These are phyloP conservation scores for Neurospora sp. DNA, from an alignment of 495 filamentous ascomycete genomes.

Conservation along the genomic window DNA sequence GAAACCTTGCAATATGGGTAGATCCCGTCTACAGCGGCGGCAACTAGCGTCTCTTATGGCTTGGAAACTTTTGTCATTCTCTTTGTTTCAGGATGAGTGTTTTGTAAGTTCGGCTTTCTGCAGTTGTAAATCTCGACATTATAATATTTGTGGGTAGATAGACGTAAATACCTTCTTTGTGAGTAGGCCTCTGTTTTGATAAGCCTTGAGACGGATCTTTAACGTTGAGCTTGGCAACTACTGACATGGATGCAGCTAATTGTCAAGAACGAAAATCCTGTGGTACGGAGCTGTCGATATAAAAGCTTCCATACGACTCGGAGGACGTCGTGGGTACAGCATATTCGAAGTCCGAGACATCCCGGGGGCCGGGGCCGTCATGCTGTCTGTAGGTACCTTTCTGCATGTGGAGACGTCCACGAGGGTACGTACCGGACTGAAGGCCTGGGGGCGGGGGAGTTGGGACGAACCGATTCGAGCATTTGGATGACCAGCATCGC, in stretches of 20 bases:
- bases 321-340: not conserved
- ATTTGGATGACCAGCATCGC: not conserved
- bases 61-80: not conserved
- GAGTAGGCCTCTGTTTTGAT: not conserved
- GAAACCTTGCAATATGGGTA: not conserved
- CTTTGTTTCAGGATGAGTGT: not conserved
- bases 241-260: not conserved
- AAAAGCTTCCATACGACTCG: not conserved
- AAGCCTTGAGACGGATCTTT: not conserved
- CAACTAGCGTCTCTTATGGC: not conserved
- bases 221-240: not conserved
- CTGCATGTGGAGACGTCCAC: not conserved
- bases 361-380: not conserved
- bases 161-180: not conserved
- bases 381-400: not conserved
- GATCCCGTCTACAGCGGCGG: not conserved
- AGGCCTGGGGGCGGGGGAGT: not conserved
- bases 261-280: not conserved
- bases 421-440: not conserved
- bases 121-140: not conserved
- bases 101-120: not conserved
- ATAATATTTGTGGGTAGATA: not conserved
- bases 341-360: not conserved
- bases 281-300: not conserved
- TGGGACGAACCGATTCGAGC: not conserved